These are phyloP conservation scores for Claviceps pazoutovae DNA, from an alignment of 2,329 filamentous ascomycete species.

Conservation along the genomic window DNA sequence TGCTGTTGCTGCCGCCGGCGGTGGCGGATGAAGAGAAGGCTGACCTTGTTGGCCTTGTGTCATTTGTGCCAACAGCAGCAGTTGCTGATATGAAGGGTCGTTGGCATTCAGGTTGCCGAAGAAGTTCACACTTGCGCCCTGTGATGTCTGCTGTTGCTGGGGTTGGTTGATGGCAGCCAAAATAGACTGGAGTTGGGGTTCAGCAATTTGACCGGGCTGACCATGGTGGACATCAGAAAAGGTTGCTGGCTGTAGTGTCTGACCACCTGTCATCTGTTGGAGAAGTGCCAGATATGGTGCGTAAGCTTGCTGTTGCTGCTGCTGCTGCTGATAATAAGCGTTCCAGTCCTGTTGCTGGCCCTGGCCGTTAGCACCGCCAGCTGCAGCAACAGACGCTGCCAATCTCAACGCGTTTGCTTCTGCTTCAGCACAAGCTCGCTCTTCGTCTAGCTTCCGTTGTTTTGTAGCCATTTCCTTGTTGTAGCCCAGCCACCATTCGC, in stretches of 20 bases:
- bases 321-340: slow-evolving; percentile 16
- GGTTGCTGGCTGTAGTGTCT: slow-evolving; percentile 13
- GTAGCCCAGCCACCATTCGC: slow-evolving; percentile 40
- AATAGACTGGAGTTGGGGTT: slow-evolving; percentile 29
- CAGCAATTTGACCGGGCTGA: slow-evolving; percentile 18
- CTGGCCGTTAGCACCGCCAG: slow-evolving; percentile 4
- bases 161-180: slow-evolving; percentile 28
- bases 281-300: slow-evolving; percentile 28
- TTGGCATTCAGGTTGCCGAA: slow-evolving; percentile 21
- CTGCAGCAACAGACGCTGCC: slow-evolving; percentile 8
- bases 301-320: slow-evolving; percentile 17
- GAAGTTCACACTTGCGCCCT: slow-evolving; percentile 9
- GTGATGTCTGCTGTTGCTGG: slow-evolving; percentile 5
- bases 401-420: slow-evolving; percentile 17
- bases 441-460: slow-evolving; percentile 25
- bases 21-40: slow-evolving; percentile 9
- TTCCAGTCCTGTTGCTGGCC: slow-evolving; percentile 15
- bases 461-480: slow-evolving; percentile 25
- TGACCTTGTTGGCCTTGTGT: slow-evolving; percentile 19
- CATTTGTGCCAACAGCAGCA: slow-evolving; percentile 25
- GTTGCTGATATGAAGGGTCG: slow-evolving; percentile 27
- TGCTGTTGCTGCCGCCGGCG: slow-evolving; percentile 4
- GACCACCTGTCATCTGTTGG: slow-evolving; percentile 25
- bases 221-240: slow-evolving; percentile 5
- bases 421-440: slow-evolving; percentile 20